Percentiles rank a stretch among this genome's conserved stretches.
Conservation (phyloP, 129 eudicot genomes). For the Centrapalus pauciflorus region DNA sequence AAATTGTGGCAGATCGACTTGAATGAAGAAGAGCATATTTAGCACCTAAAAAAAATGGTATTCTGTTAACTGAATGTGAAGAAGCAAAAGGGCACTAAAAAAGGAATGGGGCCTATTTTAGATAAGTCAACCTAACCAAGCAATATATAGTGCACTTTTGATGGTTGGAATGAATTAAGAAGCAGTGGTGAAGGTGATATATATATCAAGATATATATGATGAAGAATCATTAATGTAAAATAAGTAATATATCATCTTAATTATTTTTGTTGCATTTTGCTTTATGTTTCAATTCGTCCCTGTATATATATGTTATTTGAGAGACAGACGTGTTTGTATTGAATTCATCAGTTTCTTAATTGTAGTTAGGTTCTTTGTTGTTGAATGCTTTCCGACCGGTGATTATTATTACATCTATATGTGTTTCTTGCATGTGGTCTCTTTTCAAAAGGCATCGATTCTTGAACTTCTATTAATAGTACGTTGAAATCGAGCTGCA, state of each 20-base stretch:
- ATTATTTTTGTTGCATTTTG: neutral
- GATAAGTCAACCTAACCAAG: constrained; percentile 4
- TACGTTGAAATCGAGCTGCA: neutral
- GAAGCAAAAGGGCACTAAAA: neutral
- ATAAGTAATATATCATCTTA: too few species aligned
- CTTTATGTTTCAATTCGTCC: neutral
- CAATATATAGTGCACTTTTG: constrained; percentile 6
- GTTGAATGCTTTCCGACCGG: constrained; percentile 8
- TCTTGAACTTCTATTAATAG: neutral
- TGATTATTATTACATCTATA: too few species aligned
- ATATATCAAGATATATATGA: too few species aligned
- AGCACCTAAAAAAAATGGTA: neutral
- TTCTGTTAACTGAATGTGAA: neutral
- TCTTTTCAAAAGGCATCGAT: constrained; percentile 2
- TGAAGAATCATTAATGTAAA: too few species aligned
- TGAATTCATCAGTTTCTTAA: neutral
- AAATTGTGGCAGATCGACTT: constrained; percentile 9
- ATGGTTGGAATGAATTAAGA: constrained; percentile 6
- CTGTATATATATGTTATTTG: neutral
- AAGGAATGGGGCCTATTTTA: constrained; percentile 3
- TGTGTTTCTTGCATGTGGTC: constrained; percentile 11
- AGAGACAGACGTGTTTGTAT: neutral
- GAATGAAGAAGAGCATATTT: constrained; percentile 3
- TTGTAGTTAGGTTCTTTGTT: neutral
- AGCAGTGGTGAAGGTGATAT: too few species aligned